Base-by-base conservation (phyloP, 2,329 filamentous ascomycete species). In the Aurifilum marmelostoma region DNA sequence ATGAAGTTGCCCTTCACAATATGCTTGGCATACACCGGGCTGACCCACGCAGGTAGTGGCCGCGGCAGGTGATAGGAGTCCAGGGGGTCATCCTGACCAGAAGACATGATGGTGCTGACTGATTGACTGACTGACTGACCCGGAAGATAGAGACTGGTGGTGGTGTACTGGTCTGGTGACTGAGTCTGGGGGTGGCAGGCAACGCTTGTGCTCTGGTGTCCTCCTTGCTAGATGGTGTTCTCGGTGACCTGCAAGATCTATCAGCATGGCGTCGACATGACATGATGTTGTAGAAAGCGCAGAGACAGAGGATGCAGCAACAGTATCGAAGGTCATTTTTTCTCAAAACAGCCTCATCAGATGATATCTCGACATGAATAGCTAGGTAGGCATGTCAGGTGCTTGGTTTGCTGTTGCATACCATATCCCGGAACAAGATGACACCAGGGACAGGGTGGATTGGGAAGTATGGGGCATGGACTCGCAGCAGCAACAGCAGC, bases 1-100 rank as follows among this genome's bases (percentile, higher is more conserved):
- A 95, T 92, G 78, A 97, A 96, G 81, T 96, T 97, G 70, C 93
- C 93, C 81, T 93, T 95, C 74, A 96, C 92, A 72, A 94, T 94
- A 75, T 94, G 87, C 75, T 89, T 90, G 69, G 91, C 88, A 75
- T 90, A 89, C 70, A 86, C 82, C 63, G 89, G 84, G 74, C 89
- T 88, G 74, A 91, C 85, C 86, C 90, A 92, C 73, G 90, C 80
- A 8, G 89, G 89, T 52, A 83, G 77, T 5, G 83, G 84, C 41
- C 67, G 73, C 3, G 76, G 75, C 11, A 78, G 75, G 66, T 74
- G 75, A 65, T 77, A 77, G 29, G 74, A 71, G 50, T 65, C 68
- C 43, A 76, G 67, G 3, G 75, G 74, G 39, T 80, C 80, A 69
- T 71, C 64, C 7, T 80, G 78, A 59, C 75, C 76, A 61, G 74